Conservation (phyloP, 306 rosid genomes). For the Prunus dulcis region DNA sequence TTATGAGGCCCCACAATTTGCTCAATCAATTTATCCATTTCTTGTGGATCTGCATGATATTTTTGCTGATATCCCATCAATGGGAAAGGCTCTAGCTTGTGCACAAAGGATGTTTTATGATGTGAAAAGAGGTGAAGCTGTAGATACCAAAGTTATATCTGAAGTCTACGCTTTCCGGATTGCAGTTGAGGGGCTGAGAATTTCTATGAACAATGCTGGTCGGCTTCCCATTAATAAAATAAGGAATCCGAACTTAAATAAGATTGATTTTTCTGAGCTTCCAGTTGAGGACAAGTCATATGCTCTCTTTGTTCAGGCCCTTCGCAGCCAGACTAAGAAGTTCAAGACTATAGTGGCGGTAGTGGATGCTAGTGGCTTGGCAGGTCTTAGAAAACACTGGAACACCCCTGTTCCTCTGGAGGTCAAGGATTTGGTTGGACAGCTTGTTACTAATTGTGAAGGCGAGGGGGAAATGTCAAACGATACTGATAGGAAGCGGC, state of each 20-base stretch:
- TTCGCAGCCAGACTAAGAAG: slow-evolving; percentile 57
- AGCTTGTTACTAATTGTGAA: slow-evolving; percentile 38
- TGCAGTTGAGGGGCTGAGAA: slow-evolving; percentile 77
- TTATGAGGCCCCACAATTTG: slow-evolving; percentile 63
- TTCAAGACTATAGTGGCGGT: slow-evolving; percentile 72
- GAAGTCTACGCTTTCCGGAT: slow-evolving; percentile 61
- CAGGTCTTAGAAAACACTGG: slow-evolving; percentile 81
- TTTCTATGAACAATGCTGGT: slow-evolving; percentile 61
- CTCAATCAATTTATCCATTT: slow-evolving; percentile 60
- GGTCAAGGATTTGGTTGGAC: slow-evolving; percentile 50
- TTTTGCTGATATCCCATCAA: slow-evolving; percentile 54
- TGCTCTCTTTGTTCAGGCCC: slow-evolving; percentile 56
- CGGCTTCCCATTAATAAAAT: slow-evolving; percentile 31
- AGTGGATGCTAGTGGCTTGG: slow-evolving; percentile 64
- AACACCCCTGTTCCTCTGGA: slow-evolving; percentile 57
- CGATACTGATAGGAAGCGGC: slow-evolving; percentile 40
- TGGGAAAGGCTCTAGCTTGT: slow-evolving; percentile 61
- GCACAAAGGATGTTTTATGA: slow-evolving; percentile 62
- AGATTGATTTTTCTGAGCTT: slow-evolving; percentile 53
- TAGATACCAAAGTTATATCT: slow-evolving; percentile 43
- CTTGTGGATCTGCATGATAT: slow-evolving; percentile 62
- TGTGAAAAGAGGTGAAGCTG: slow-evolving; percentile 65
- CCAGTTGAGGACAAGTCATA: slow-evolving; percentile 61
- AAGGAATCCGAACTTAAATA: slow-evolving; percentile 12
- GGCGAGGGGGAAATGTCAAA: slow-evolving; percentile 32